A percentile compares a stretch with the other conserved stretches of the same genome.
Conservation (phyloP, 768 basidiomycete species). For the Naematelia encephala region DNA sequence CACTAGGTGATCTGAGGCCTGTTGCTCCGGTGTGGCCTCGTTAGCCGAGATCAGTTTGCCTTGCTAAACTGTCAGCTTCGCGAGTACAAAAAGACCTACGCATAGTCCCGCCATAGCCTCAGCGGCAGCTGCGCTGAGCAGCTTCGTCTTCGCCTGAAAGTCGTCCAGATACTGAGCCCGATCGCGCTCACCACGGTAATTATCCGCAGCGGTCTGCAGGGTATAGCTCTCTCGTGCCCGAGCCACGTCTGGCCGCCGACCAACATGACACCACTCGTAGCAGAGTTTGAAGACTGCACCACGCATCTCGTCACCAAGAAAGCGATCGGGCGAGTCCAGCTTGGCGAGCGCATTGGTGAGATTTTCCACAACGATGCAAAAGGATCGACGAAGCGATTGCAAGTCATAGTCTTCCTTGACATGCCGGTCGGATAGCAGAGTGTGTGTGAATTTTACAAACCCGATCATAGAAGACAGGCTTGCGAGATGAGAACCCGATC, state of each 20-base stretch:
- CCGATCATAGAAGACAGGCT: conserved; percentile 76
- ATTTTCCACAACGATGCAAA: conserved; percentile 82
- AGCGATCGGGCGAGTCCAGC: conserved; percentile 70
- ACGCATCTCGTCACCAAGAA: conserved; percentile 70
- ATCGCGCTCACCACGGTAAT: conserved; percentile 59
- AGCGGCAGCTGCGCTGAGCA: conserved; percentile 76
- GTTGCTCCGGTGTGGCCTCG: conserved; percentile 32
- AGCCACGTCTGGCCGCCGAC: conserved; percentile 67
- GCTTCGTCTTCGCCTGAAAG: conserved; percentile 60
- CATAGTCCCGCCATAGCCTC: conserved; percentile 82
- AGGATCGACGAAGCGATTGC: conserved; percentile 80
- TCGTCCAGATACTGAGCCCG: conserved; percentile 54
- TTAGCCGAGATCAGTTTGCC: conserved; percentile 64
- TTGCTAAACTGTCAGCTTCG: conserved; percentile 55
- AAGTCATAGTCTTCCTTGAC: conserved; percentile 71
- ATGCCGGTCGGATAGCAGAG: conserved; percentile 68
- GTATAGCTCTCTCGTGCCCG: conserved; percentile 68
- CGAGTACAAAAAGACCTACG: conserved; percentile 57
- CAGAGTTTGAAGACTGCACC: conserved; percentile 77
- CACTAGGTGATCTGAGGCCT: conserved; percentile 31
- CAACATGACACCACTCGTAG: conserved; percentile 90
- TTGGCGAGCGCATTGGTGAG: conserved; percentile 67
- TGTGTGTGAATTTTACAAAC: conserved; percentile 77
- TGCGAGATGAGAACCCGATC: conserved; percentile 65
- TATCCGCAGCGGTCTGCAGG: conserved; percentile 63